A percentile compares a stretch with the other conserved stretches of the same genome.
These are phyloP conservation scores for Plasmodium reichenowi DNA, from an alignment of 169 alveolate genomes.

Conservation along the genomic window DNA sequence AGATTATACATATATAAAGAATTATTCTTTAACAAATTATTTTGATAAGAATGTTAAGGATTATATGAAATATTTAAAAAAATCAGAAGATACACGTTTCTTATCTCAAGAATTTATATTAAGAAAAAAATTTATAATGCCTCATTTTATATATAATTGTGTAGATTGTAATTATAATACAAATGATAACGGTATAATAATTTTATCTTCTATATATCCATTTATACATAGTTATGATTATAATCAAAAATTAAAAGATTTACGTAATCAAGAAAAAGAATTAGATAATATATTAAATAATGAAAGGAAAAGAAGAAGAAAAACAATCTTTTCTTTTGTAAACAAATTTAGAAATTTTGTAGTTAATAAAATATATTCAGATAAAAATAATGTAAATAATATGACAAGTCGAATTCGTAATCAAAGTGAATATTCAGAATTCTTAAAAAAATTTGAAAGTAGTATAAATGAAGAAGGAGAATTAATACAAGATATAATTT, in stretches of 20 bases:
- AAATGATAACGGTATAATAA: slow-evolving; percentile 67
- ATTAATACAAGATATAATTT: slow-evolving; percentile 58
- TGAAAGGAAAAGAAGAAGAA: slow-evolving; percentile 22
- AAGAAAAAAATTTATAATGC: slow-evolving; percentile 43
- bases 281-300: slow-evolving; percentile 34
- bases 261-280: slow-evolving; percentile 45
- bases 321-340: neutral
- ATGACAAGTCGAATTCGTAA: neutral
- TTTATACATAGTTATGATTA: slow-evolving; percentile 68
- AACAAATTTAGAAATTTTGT: slow-evolving; percentile 14
- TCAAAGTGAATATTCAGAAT: slow-evolving; percentile 65
- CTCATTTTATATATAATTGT: slow-evolving; percentile 62
- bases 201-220: slow-evolving; percentile 56
- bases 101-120: slow-evolving; percentile 41
- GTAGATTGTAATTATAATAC: slow-evolving; percentile 74
- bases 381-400: neutral
- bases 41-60: slow-evolving; percentile 60
- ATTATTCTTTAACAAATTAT: slow-evolving; percentile 60
- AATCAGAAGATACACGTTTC: slow-evolving; percentile 29
- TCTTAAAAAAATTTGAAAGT: slow-evolving; percentile 69
- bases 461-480: slow-evolving; percentile 75
- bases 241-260: slow-evolving; percentile 48
- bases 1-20: slow-evolving; percentile 51
- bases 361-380: slow-evolving; percentile 10
- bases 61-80: slow-evolving; percentile 66